Conservation (phyloP, 371 early-diverging fungal species). For the Mortierella sp. region DNA sequence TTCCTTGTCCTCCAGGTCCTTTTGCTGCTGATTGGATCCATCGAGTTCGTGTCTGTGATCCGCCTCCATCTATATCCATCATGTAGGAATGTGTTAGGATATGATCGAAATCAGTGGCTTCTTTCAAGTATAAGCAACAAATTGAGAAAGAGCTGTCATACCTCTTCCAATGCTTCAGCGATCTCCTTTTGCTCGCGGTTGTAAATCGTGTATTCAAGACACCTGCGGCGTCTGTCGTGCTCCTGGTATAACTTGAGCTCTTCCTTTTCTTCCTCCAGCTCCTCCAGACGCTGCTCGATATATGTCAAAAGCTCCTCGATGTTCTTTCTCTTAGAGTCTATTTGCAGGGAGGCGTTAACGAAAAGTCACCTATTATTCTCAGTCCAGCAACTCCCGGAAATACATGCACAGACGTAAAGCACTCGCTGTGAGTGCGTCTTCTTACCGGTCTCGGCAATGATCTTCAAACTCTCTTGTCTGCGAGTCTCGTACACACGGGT, state of each 20-base stretch:
- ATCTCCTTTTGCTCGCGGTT: slow-evolving; percentile 90
- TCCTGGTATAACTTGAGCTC: slow-evolving; percentile 91
- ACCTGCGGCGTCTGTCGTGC: slow-evolving; percentile 88
- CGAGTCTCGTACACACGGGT: slow-evolving; percentile 98
- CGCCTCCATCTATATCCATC: slow-evolving; percentile 63
- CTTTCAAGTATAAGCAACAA: not conserved
- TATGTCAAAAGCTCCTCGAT: slow-evolving; percentile 91
- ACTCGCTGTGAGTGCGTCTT: not conserved
- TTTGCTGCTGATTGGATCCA: slow-evolving; percentile 55
- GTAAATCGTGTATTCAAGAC: slow-evolving; percentile 94
- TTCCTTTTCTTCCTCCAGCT: slow-evolving; percentile 95
- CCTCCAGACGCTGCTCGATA: slow-evolving; percentile 91
- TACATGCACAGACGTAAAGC: no score
- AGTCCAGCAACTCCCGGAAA: not conserved
- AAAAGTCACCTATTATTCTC: not conserved
- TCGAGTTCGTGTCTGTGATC: slow-evolving; percentile 64
- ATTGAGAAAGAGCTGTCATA: slow-evolving; percentile 14
- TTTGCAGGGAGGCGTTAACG: not conserved
- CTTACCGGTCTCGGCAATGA: slow-evolving; percentile 94
- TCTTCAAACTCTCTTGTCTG: slow-evolving; percentile 90
- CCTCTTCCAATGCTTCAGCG: slow-evolving; percentile 79
- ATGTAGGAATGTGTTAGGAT: not conserved
- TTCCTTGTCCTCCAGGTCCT: slow-evolving; percentile 31
- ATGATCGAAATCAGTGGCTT: not conserved
- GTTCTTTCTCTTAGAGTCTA: slow-evolving; percentile 89